Evolutionary conservation across 805 yeast genomes (phyloP).

Genomic region (Metschnikowia orientalis): DNA sequence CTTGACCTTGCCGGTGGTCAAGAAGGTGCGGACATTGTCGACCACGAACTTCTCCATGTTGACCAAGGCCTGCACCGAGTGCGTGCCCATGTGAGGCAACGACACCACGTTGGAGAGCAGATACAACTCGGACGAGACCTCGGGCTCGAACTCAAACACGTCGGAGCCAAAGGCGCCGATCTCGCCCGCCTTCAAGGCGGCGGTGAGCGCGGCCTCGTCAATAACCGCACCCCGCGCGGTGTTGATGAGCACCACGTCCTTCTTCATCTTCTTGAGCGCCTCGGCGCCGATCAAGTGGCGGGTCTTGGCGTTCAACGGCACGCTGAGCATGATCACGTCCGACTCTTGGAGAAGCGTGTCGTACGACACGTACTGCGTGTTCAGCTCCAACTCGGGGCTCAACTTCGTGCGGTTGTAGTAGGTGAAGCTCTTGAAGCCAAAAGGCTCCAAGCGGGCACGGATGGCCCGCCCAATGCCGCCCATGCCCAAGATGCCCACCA

Average conservation of each 20-base stretch:
- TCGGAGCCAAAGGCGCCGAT: slow-evolving; percentile 68
- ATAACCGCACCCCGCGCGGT: slow-evolving; percentile 87
- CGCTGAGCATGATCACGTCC: slow-evolving; percentile 69
- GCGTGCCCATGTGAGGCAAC: slow-evolving; percentile 89
- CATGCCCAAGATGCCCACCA: slow-evolving; percentile 78
- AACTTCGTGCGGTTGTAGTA: slow-evolving; percentile 69
- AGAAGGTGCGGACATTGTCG: slow-evolving; percentile 55
- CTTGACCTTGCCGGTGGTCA: slow-evolving; percentile 63
- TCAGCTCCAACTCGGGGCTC: slow-evolving; percentile 58
- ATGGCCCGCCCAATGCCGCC: slow-evolving; percentile 89
- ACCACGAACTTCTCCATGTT: slow-evolving; percentile 80
- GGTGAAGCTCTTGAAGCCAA: slow-evolving; percentile 66
- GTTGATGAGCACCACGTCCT: slow-evolving; percentile 72
- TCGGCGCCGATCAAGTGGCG: slow-evolving; percentile 62
- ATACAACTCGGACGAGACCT: slow-evolving; percentile 58
- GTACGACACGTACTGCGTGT: slow-evolving; percentile 63
- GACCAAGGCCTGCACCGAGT: slow-evolving; percentile 65
- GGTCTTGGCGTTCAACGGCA: slow-evolving; percentile 73
- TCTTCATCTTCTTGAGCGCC: slow-evolving; percentile 64
- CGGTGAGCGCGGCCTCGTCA: slow-evolving; percentile 57
- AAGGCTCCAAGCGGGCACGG: slow-evolving; percentile 64
- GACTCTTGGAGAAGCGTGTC: slow-evolving; percentile 62
- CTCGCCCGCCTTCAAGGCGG: slow-evolving; percentile 57
- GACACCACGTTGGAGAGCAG: slow-evolving; percentile 66
- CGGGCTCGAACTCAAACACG: slow-evolving; percentile 73